Evolutionary conservation across 208 protist species (phyloP).

Genomic region (Leishmania aethiopica): DNA sequence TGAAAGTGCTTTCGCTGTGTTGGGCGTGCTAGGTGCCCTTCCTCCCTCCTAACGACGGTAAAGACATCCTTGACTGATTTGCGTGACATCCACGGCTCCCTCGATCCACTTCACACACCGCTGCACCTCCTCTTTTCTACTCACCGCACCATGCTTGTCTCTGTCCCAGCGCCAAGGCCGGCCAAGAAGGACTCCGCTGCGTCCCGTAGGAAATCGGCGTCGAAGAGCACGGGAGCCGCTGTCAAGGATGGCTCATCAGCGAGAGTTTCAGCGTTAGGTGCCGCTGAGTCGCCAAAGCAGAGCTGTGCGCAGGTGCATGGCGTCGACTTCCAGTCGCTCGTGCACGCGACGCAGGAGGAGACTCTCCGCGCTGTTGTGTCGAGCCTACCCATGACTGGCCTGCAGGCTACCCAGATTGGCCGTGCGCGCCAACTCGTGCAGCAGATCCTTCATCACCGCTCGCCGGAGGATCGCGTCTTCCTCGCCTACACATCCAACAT

Average conservation of each 20-base stretch:
- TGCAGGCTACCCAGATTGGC: slow-evolving; percentile 84
- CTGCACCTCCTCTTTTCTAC: neutral
- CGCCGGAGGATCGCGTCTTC: slow-evolving; percentile 91
- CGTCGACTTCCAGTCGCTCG: slow-evolving; percentile 63
- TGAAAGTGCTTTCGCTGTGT: neutral
- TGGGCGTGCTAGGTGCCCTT: neutral
- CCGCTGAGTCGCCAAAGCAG: neutral
- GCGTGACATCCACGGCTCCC: neutral
- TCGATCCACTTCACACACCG: neutral
- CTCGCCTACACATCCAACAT: slow-evolving; percentile 99
- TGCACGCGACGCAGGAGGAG: slow-evolving; percentile 49
- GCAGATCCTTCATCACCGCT: slow-evolving; percentile 51
- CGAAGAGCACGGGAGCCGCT: neutral
- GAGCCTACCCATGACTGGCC: slow-evolving; percentile 45
- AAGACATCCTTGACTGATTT: neutral
- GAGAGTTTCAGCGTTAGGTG: neutral
- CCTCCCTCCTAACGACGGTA: neutral
- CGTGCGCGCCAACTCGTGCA: slow-evolving; percentile 70
- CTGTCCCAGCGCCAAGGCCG: neutral
- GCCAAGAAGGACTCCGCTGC: neutral
- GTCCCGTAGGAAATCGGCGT: neutral
- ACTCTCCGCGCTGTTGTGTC: slow-evolving; percentile 53
- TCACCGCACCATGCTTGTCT: neutral
- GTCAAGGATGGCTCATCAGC: neutral
- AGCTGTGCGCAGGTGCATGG: neutral